phyloP scores from a whole-genome alignment of 352 stramenopile species.

The Pythium grandisporangium region DNA sequence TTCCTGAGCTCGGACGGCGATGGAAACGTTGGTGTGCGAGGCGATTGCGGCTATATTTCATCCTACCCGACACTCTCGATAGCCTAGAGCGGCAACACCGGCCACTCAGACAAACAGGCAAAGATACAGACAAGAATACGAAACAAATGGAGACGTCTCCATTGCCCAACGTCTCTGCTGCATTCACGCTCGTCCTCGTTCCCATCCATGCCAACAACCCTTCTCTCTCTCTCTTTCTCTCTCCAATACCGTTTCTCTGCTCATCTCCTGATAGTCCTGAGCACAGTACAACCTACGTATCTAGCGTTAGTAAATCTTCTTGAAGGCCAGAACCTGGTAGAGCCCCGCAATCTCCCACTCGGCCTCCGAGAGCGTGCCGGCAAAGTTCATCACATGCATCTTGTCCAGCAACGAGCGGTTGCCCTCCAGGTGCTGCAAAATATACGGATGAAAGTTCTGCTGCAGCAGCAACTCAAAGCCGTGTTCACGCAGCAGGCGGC shows the following conservation, averaged over 20 bases:
- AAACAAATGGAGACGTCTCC: too few relatives aligned
- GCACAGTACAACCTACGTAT: too few relatives aligned
- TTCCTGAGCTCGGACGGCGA: constrained; percentile 69
- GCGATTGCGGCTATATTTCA: constrained; percentile 88
- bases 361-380: constrained; percentile 71
- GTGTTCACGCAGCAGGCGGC: constrained; percentile 51
- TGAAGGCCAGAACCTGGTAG: constrained; percentile 81
- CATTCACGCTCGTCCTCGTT: too few relatives aligned
- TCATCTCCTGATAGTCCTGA: too few relatives aligned
- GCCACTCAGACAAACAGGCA: too few relatives aligned
- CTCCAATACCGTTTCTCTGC: too few relatives aligned
- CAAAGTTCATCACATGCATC: constrained; percentile 85
- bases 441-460: constrained; percentile 83
- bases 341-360: constrained; percentile 83
- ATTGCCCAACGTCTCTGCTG: too few relatives aligned
- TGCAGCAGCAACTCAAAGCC: constrained; percentile 73
- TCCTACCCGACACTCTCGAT: constrained; percentile 47
- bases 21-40: constrained; percentile 65
- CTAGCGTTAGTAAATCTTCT: constrained; percentile 76
- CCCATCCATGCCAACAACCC: too few relatives aligned
- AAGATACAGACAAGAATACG: too few relatives aligned
- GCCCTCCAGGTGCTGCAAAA: constrained; percentile 60
- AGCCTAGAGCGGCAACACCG: neutral
- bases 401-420: constrained; percentile 66
- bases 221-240: too few relatives aligned